Evolutionary conservation across 371 early-diverging fungal genomes (phyloP), one percentile per base, ranked within the genome.

Genomic region (Zychaea mexicana): DNA sequence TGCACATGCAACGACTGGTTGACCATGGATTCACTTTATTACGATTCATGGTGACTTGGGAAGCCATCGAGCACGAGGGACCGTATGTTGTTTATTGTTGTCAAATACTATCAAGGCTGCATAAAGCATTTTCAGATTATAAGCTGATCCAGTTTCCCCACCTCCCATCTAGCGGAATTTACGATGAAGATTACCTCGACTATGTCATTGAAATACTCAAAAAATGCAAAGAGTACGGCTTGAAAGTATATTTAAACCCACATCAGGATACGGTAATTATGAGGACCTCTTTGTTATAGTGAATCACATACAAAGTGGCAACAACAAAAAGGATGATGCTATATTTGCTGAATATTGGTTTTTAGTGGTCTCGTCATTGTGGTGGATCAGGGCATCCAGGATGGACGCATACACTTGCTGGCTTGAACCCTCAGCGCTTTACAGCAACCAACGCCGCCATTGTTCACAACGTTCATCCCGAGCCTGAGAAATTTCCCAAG

Each of bases 311-410:
- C 12, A 53, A 49, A 46, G 5, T 31, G 33, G 57, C 28, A 24
- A 46, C 19, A 22, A 30, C 42, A 21, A 26, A 45, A 24, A 21
- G 3, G 32, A n/a, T 33, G 21, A 26, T 32, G 22, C 3, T 42
- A 38, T 22, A 2, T 60, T 52, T 10, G 10, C 17, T 28, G n/a
- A n/a, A n/a, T n/a, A n/a, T n/a, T 27, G 26, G 4, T 60, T 21
- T 15, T 24, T 72, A 86, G 88, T 92, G 92, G 91, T 87, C 90
- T 57, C 77, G 92, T 30, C 85, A 87, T 49, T 83, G 86, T 46
- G 95, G 95, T 10, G 95, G 94, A 6, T 88, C 88, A 15, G 96
- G 96, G 2, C 93, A 93, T 28, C 96, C 96, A 17, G 85, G 90
- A 6, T 95, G 95, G 95, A 93, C 94, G 12, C 75, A 91, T 56